Evolutionary conservation across 2,329 filamentous ascomycete species (phyloP).

Genomic region (Coniosporium tulheliwenetii): DNA sequence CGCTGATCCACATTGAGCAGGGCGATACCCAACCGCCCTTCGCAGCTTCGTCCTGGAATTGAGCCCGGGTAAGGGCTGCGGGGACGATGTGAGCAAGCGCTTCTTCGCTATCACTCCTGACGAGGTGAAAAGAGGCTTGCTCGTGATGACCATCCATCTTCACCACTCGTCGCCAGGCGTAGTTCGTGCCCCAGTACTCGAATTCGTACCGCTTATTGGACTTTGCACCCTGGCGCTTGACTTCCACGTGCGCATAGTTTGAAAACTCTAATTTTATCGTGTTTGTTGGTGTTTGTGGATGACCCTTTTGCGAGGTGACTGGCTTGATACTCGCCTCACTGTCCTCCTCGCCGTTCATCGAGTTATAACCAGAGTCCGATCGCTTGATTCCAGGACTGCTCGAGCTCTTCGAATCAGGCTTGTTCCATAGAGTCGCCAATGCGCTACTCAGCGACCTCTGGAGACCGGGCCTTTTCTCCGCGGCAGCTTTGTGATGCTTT

Average conservation of each 20-base stretch:
- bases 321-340: constrained; percentile 11
- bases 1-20: constrained; percentile 80
- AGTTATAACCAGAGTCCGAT: constrained; percentile 44
- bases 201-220: constrained; percentile 70
- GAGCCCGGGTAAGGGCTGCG: constrained; percentile 54
- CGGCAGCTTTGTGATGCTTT: constrained; percentile 44
- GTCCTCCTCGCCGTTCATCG: constrained; percentile 27
- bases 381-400: constrained; percentile 31
- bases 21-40: constrained; percentile 85
- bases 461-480: constrained; percentile 33
- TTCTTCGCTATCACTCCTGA: constrained; percentile 47
- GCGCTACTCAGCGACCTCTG: constrained; percentile 46
- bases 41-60: constrained; percentile 54
- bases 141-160: constrained; percentile 49
- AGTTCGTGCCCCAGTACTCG: constrained; percentile 80
- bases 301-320: constrained; percentile 10
- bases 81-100: constrained; percentile 76
- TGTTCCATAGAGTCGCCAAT: constrained; percentile 38
- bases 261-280: constrained; percentile 85
- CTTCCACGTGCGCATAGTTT: constrained; percentile 86
- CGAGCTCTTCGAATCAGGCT: constrained; percentile 33
- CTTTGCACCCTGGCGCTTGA: constrained; percentile 53
- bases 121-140: constrained; percentile 64
- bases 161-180: constrained; percentile 65
- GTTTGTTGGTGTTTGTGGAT: constrained; percentile 44